Base-by-base conservation (phyloP, 768 basidiomycete genomes). In the Mrakia hoshinonis region DNA sequence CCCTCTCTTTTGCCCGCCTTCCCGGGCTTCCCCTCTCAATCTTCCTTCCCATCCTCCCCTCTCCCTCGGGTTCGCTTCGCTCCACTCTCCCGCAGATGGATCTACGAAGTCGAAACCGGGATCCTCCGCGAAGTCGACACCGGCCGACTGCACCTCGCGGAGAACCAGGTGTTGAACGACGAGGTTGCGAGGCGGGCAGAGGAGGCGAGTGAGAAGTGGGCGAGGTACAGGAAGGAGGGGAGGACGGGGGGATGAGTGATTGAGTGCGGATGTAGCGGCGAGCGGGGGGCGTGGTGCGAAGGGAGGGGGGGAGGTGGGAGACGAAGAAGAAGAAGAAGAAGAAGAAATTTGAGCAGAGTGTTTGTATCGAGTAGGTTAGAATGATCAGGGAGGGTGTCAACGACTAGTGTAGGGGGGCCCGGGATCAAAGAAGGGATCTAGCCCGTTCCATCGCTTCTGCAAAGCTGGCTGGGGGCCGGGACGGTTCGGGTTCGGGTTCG, bases 91-190 rank as follows among this genome's bases (percentile, higher is more conserved):
- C 15, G 12, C 49, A 54, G 51, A 43, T 68, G 61, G 61, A 55
- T 73, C 24, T 68, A 68, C 51, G 67, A 73, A 58, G 72, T 73
- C 51, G 58, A 68, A 26, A 63, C 60, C 29, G 72, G 72, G 0
- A 49, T 38, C 3, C 58, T 73, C 15, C 31, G 72, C 20, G 72
- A 73, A 38, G 65, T 73, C 47, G 70, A 72, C 24, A 72, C 70
- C 22, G 38, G 62, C 24, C 29, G 20, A 2, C 38, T 63, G 22
- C 36, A 52, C 29, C 36, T 20, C 24, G 39, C 4, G 3, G 62
- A 55, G 18, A 9, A 52, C 34, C 34, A 43, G 15, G 20, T 18
- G 13, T 4, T 73, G n/a, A 31, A 48, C 58, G 58, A 34, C 47
- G 70, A 2, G 67, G 68, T 31, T 29, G 38, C 48, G 29, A 67